Conservation (phyloP, 2,329 filamentous ascomycete genomes). For the Proliferodiscus dingleyae region DNA sequence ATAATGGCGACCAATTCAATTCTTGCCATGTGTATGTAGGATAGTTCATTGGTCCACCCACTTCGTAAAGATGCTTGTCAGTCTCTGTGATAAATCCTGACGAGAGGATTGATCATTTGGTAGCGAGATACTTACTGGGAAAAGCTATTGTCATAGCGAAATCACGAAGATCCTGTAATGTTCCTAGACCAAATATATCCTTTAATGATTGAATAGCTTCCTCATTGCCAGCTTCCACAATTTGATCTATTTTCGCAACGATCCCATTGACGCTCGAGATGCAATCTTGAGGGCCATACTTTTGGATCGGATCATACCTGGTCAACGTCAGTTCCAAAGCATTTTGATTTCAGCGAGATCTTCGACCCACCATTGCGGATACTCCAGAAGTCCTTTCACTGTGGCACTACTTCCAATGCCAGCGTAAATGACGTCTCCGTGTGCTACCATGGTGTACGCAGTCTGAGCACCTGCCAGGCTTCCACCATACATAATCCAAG, state of each 20-base stretch:
- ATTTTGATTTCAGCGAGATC: not conserved
- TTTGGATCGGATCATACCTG: conserved; percentile 42
- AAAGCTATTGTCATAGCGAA: conserved; percentile 45
- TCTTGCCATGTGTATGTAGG: conserved; percentile 50
- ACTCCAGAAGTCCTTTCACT: conserved; percentile 37
- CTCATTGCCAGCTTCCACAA: conserved; percentile 39
- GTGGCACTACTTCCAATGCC: conserved; percentile 45
- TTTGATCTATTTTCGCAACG: conserved; percentile 44
- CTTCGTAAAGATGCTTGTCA: conserved; percentile 8
- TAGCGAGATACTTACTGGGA: conserved; percentile 33
- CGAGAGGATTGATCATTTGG: no score
- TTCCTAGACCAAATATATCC: conserved; percentile 42
- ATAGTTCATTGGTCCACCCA: conserved; percentile 45
- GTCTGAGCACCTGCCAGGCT: conserved; percentile 40
- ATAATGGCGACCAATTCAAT: conserved; percentile 42
- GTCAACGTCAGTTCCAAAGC: not conserved
- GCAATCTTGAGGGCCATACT: conserved; percentile 45
- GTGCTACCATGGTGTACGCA: conserved; percentile 40
- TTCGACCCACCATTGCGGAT: conserved; percentile 40
- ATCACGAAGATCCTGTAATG: conserved; percentile 40
- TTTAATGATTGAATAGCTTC: conserved; percentile 42
- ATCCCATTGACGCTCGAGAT: conserved; percentile 44
- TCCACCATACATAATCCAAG: conserved; percentile 42
- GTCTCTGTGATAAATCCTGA: not conserved
- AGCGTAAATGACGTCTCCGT: conserved; percentile 42